Base-by-base conservation (phyloP, 2,329 filamentous ascomycete genomes). In the Alternaria sp. region DNA sequence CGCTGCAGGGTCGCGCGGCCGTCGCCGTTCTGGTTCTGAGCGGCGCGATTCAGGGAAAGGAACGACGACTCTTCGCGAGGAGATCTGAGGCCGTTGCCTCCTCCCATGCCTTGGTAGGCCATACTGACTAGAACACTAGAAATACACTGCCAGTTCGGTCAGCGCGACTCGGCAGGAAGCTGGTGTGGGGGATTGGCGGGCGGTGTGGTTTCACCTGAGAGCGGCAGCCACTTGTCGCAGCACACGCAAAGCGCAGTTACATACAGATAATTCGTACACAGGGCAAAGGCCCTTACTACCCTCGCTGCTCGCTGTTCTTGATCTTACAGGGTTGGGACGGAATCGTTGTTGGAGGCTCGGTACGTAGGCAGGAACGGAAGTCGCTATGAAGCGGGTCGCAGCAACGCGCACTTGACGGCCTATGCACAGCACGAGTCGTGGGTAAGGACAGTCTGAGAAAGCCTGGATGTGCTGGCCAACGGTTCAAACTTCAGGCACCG, bases 1-100 rank as follows among this genome's bases (percentile, higher is more conserved):
- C 94, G 90, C 80, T 94, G 92, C 77, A 98, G 85, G 71, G 89
- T 89, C 65, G 88, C 87, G 80, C 94, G 89, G 68, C 87, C 86
- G 76, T 97, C 92, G 79, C 40, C 43, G 27, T 88, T 86, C 66
- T 86, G 32, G 32, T 36, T 36, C 32, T 36, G 78, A 63, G 83
- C 79, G 50, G 82, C 80, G 65, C 92, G 62, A 74, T 90, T 89
- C 79, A 93, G 88, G 69, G 89, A 87, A 76, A 90, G 88, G 82
- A 93, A 92, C 67, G 89, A 84, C 73, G 87, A 82, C 74, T 97
- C 93, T 81, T 90, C 91, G 72, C 89, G 88, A 57, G 92, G 88
- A 70, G 92, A 92, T 54, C 80, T 91, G 89, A 80, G 93, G 81
- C 94, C 92, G 86, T 92, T 91, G 77, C 86, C 84, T 73, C 88